These are phyloP conservation scores for Fusarium solani-melongenae DNA, from an alignment of 2,329 filamentous ascomycete genomes.

Conservation along the genomic window DNA sequence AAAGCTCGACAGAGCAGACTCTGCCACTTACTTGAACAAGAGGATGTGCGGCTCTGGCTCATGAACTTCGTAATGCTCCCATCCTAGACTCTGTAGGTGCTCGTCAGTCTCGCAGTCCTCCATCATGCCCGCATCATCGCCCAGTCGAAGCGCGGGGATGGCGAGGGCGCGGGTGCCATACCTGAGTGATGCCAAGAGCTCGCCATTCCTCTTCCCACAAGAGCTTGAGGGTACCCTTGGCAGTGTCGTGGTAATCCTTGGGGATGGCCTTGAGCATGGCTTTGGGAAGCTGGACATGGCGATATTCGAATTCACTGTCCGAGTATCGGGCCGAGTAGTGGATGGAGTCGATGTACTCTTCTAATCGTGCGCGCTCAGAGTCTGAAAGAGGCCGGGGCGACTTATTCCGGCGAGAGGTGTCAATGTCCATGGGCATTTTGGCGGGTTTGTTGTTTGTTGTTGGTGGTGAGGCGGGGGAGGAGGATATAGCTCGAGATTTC, in stretches of 20 bases:
- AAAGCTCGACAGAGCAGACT: neutral
- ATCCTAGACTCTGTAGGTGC: constrained; percentile 83
- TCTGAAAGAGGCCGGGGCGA: constrained; percentile 84
- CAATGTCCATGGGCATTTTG: constrained; percentile 66
- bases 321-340: constrained; percentile 98
- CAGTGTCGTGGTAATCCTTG: constrained; percentile 89
- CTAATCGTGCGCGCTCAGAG: constrained; percentile 82
- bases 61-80: constrained; percentile 99
- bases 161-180: constrained; percentile 53
- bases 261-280: constrained; percentile 98
- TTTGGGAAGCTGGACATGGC: constrained; percentile 97
- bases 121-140: neutral
- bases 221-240: constrained; percentile 92
- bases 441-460: constrained; percentile 6
- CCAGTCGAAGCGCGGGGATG: neutral
- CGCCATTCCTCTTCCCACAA: constrained; percentile 99
- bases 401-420: constrained; percentile 87
- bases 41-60: constrained; percentile 98
- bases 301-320: constrained; percentile 93
- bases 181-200: constrained; percentile 95
- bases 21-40: constrained; percentile 86
- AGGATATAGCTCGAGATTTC: constrained; percentile 19
- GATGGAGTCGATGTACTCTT: constrained; percentile 93
- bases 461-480: constrained; percentile 1
- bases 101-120: constrained; percentile 25